Evolutionary conservation across 2,329 filamentous ascomycete genomes (phyloP).

Genomic region (Microcera coccophila): DNA sequence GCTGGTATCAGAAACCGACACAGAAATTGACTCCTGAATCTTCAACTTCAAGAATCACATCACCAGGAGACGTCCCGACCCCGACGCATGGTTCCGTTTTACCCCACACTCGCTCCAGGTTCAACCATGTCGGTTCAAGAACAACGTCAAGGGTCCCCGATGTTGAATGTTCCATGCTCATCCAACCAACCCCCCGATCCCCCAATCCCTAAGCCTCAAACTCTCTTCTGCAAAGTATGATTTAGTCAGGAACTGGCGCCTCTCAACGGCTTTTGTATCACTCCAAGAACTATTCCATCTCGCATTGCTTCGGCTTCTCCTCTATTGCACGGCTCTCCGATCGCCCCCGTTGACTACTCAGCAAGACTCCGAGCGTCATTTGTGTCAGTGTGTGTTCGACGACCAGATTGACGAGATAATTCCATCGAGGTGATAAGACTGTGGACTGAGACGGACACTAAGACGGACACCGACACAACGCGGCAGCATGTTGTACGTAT

Average conservation of each 20-base stretch:
- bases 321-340: neutral
- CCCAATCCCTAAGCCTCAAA: neutral
- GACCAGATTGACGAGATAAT: no score
- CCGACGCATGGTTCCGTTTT: constrained; percentile 13
- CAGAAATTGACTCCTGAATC: no score
- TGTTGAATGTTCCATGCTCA: neutral
- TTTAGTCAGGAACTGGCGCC: neutral
- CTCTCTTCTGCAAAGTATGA: neutral
- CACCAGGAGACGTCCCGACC: neutral
- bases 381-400: no score
- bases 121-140: constrained; percentile 1
- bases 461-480: neutral
- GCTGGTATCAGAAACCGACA: no score
- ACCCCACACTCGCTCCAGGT: constrained; percentile 22
- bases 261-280: no score
- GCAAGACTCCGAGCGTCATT: no score
- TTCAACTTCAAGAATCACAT: neutral
- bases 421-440: no score
- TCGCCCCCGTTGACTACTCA: no score
- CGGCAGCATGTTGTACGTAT: constrained; percentile 27
- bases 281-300: no score
- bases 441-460: no score
- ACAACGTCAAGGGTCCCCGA: neutral
- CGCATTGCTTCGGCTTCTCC: neutral
- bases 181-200: neutral